Evolutionary conservation across 495 filamentous ascomycete species (phyloP), one percentile per base, ranked within the genome.

Genomic region (Hyaloscypha finlandica): DNA sequence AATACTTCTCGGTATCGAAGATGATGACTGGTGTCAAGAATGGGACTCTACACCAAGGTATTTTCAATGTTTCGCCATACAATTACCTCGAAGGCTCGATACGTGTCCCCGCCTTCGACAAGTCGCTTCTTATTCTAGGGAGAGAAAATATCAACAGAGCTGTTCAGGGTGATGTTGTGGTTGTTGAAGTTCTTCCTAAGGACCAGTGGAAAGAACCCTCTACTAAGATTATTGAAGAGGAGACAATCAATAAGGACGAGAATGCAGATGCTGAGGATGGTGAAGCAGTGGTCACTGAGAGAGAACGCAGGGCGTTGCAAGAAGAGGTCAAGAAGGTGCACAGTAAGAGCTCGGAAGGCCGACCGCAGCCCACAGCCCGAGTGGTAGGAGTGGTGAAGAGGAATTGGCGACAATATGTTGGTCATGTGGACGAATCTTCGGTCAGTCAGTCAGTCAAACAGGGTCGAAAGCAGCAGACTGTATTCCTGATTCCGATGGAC

Each of bases 341-440:
- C 72, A 89, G 88, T n/a, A 87, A 88, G 72, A 86, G 77, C 60
- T 81, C 81, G 2, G 96, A 97, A 79, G 91, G 91, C 35, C 85
- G 85, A 55, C 87, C 93, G 12, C 93, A 97, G 66, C 95, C 95
- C 32, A 98, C 95, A 25, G 96, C 96, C 14, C 90, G 85, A 75
- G 92, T 98, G 22, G 95, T 98, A 45, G 95, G 95, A 60, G 81
- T 99, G 35, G 85, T 94, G 70, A 97, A 97, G 76, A 85, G 96
- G 42, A 97, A 97, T 74, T 99, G 95, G 95, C 85, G 95, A 37
- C 96, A 98, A 75, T 97, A 98, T 71, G 95, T 99, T 42, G 95
- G 95, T 14, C 93, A 97, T 76, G 85, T 99, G 63, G 95, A 99
- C 74, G 86, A 90, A 20, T 90, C 88, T 16, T 97, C 96, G 16